Conservation (phyloP, 140 eudicot genomes). For the Cichorium intybus region DNA sequence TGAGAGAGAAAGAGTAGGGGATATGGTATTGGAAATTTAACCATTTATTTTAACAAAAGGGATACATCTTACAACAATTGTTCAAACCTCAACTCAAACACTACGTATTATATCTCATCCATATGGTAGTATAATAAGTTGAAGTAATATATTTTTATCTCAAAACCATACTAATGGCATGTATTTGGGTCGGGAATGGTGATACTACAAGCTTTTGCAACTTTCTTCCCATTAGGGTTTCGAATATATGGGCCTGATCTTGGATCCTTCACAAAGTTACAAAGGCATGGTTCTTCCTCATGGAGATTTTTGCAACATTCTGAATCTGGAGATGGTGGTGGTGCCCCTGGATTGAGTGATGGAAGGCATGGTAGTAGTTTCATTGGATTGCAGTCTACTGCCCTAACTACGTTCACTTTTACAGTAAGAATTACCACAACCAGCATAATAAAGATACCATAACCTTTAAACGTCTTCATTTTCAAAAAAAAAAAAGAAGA, state of each 20-base stretch:
- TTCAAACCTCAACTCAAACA: too few relatives aligned
- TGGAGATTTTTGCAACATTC: too few relatives aligned
- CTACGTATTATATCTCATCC: too few relatives aligned
- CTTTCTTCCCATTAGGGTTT: not conserved
- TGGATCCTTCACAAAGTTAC: constrained; percentile 17
- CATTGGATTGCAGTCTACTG: not conserved
- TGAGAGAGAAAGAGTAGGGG: too few relatives aligned
- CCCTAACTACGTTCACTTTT: constrained; percentile 4
- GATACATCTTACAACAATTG: too few relatives aligned
- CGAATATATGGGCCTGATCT: not conserved
- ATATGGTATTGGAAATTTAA: too few relatives aligned
- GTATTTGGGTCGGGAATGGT: not conserved
- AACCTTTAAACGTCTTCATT: not conserved
- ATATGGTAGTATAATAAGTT: not conserved
- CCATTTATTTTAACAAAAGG: too few relatives aligned
- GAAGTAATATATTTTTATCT: too few relatives aligned
- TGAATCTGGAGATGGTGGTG: constrained; percentile 8
- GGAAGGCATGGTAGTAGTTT: not conserved
- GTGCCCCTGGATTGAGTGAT: not conserved
- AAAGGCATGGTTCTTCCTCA: not conserved
- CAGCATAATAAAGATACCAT: not conserved
- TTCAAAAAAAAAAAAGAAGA: too few relatives aligned
- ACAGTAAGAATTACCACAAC: not conserved
- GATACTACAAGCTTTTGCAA: constrained; percentile 17
- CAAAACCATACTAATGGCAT: too few relatives aligned